Evolutionary conservation across 169 alveolate genomes (phyloP), one percentile per base, ranked within the genome.

Genomic region (Babesia divergens): DNA sequence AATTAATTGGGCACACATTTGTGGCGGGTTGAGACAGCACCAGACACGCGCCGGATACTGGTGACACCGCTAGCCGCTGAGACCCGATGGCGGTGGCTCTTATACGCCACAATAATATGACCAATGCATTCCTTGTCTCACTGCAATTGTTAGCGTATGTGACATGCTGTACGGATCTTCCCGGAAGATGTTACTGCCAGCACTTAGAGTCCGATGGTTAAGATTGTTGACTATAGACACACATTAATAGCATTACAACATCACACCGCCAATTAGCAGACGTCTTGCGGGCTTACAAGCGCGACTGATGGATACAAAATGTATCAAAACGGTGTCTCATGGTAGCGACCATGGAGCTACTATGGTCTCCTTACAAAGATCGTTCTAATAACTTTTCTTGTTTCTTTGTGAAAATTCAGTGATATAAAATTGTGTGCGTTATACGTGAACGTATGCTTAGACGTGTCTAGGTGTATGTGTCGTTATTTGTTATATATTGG

Each of bases 1-100:
- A 11, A 44, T 62, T 62, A 46, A 62, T 62, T 44, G 72, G 72
- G 72, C 72, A 62, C 72, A 62, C 72, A 62, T 60, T 62, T n/a
- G 72, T 58, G 72, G 59, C 72, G 28, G 34, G 18, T 4, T 1
- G 31, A 29, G 72, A 62, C 72, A 62, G 13, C 55, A 47, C 72
- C 1, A 7, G 16, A 37, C 50, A 24, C 46, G 65, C 18, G 65
- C 24, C 50, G 22, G 43, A n/a, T n/a, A n/a, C n/a, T 18, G 26
- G 5, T 6, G 18, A 11, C 28, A 11, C 16, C 34, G 55, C 20
- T 8, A 14, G 9, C 11, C 55, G 55, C 6, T 6, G 22, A 8
- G 7, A 47, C 55, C 55, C 55, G 20, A 47, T 47, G 24, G 22
- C 9, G 6, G 55, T 47, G n/a, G 55, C 28, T 6, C n/a, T 47